Conservation (phyloP, 2,329 filamentous ascomycete genomes). For the Xylaria sp. region DNA sequence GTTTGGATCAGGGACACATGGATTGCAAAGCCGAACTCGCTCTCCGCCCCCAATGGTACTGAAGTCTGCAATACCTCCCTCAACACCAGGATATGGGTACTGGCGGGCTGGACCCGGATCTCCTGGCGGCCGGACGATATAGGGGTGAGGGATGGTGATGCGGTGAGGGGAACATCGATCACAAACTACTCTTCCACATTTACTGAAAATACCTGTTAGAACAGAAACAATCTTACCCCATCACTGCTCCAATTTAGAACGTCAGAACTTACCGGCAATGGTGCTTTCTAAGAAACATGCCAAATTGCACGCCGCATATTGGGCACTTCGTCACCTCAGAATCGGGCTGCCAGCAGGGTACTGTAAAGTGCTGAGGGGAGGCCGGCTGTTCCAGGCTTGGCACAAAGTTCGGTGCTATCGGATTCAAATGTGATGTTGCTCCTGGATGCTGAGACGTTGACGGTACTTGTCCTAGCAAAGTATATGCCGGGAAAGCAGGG, state of each 20-base stretch:
- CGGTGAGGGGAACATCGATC: slow-evolving; percentile 89
- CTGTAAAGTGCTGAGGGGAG: slow-evolving; percentile 58
- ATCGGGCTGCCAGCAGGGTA: slow-evolving; percentile 91
- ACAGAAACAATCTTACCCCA: not conserved
- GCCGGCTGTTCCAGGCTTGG: slow-evolving; percentile 15
- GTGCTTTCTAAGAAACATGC: slow-evolving; percentile 88
- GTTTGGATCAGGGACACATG: slow-evolving; percentile 71
- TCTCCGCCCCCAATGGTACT: slow-evolving; percentile 64
- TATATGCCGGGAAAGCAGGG: not conserved
- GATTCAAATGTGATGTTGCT: slow-evolving; percentile 27
- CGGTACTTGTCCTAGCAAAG: not conserved
- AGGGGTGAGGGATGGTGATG: slow-evolving; percentile 93
- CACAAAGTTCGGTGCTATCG: slow-evolving; percentile 31
- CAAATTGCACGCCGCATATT: slow-evolving; percentile 84
- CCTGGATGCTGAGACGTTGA: not conserved
- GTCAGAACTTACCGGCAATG: slow-evolving; percentile 77
- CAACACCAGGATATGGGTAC: slow-evolving; percentile 54
- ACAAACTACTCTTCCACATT: slow-evolving; percentile 94
- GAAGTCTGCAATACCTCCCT: slow-evolving; percentile 57
- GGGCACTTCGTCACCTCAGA: slow-evolving; percentile 83
- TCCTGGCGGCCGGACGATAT: slow-evolving; percentile 83
- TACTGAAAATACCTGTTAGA: slow-evolving; percentile 59
- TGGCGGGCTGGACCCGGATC: slow-evolving; percentile 45
- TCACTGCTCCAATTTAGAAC: not conserved
- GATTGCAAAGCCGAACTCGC: slow-evolving; percentile 69